These are phyloP conservation scores for Tremella mesenterica DNA, from an alignment of 768 basidiomycete species.

Conservation along the genomic window DNA sequence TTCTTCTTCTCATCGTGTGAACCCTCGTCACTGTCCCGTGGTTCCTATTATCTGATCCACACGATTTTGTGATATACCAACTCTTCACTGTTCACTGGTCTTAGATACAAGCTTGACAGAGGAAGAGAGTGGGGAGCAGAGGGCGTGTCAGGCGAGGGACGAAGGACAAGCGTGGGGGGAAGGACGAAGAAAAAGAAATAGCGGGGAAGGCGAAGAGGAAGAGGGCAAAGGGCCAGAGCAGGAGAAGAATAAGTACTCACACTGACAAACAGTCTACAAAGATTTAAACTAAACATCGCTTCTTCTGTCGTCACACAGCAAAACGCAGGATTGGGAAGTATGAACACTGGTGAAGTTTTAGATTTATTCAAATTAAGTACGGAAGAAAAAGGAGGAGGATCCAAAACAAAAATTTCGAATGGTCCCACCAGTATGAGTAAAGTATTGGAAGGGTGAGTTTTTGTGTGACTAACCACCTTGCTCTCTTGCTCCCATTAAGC, in stretches of 20 bases:
- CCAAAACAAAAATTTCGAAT: slow-evolving; percentile 42
- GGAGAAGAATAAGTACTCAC: no score
- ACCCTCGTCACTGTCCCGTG: no score
- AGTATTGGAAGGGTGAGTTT: slow-evolving; percentile 59
- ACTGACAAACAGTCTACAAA: slow-evolving; percentile 85
- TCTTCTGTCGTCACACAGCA: slow-evolving; percentile 95
- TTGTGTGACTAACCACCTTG: no score
- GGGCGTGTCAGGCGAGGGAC: no score
- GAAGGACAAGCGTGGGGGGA: no score
- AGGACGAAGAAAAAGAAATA: no score
- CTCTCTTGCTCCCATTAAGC: no score
- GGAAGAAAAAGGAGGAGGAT: slow-evolving; percentile 51
- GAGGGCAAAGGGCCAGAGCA: neutral
- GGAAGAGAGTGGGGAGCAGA: no score
- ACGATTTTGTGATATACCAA: no score
- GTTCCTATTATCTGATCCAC: no score
- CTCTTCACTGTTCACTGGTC: no score
- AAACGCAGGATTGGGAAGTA: slow-evolving; percentile 82
- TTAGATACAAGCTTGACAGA: no score
- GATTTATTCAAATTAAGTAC: slow-evolving; percentile 68
- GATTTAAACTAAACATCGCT: slow-evolving; percentile 97
- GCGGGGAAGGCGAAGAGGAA: neutral
- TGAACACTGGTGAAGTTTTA: slow-evolving; percentile 95
- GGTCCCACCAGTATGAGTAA: slow-evolving; percentile 68
- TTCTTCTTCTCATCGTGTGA: neutral